Conservation (phyloP, 768 basidiomycete species). For the Mycena maculata region DNA sequence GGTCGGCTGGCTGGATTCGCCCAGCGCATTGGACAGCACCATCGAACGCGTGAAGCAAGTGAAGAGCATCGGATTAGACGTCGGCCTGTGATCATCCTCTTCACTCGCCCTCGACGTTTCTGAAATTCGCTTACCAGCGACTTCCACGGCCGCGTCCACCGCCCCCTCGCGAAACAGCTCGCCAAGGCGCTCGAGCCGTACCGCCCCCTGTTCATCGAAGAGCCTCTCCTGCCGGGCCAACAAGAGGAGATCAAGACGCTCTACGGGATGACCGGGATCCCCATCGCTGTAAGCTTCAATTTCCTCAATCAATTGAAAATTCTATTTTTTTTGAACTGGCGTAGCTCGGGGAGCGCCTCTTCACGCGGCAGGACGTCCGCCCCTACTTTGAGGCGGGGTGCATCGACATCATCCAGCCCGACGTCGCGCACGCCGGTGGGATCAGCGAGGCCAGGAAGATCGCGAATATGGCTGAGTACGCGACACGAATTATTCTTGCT, state of each 20-base stretch:
- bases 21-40: slow-evolving; percentile 59
- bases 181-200: slow-evolving; percentile 69
- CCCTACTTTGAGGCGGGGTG: slow-evolving; percentile 73
- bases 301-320: background rate
- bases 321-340: background rate
- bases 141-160: slow-evolving; percentile 78
- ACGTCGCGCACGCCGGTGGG: slow-evolving; percentile 52
- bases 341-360: slow-evolving; percentile 69
- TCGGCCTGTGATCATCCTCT: slow-evolving; percentile 53
- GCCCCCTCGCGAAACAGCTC: slow-evolving; percentile 76
- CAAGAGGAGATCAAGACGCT: slow-evolving; percentile 32
- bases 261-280: slow-evolving; percentile 29
- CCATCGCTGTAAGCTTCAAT: slow-evolving; percentile 40
- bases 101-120: background rate
- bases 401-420: slow-evolving; percentile 78
- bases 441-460: slow-evolving; percentile 45
- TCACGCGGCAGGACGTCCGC: slow-evolving; percentile 69
- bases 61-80: slow-evolving; percentile 67
- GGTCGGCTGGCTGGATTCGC: slow-evolving; percentile 72
- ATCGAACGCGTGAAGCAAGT: slow-evolving; percentile 65
- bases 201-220: slow-evolving; percentile 75
- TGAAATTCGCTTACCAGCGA: slow-evolving; percentile 44
- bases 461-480: slow-evolving; percentile 56
- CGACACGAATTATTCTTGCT: background rate
- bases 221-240: slow-evolving; percentile 42